Percentiles rank a stretch among this genome's conserved stretches.
phyloP scores from a whole-genome alignment of 495 filamentous ascomycete genomes.

The Astrothelium macrocarpum region DNA sequence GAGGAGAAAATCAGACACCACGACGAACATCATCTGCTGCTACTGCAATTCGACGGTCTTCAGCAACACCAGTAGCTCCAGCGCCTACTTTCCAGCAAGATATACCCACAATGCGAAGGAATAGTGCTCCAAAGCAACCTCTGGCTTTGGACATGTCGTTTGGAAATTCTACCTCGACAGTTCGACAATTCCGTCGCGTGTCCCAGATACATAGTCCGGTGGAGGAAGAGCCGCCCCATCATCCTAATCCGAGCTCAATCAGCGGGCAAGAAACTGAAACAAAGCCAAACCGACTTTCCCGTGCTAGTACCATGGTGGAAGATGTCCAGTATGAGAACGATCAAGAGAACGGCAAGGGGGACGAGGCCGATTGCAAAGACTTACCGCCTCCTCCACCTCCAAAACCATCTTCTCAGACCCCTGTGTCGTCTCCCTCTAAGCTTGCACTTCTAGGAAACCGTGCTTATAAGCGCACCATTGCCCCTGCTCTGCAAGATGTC shows the following conservation, averaged over 20 bases:
- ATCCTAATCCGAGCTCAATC: background rate
- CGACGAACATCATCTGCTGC: constrained; percentile 30
- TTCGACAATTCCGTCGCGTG: constrained; percentile 80
- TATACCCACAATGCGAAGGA: constrained; percentile 10
- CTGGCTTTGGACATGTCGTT: constrained; percentile 77
- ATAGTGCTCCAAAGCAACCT: constrained; percentile 52
- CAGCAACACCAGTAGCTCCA: constrained; percentile 30
- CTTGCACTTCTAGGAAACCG: constrained; percentile 59
- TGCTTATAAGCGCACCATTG: constrained; percentile 66
- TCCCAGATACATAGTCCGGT: constrained; percentile 33
- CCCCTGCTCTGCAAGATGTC: constrained; percentile 63
- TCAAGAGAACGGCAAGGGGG: background rate
- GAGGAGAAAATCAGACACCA: constrained; percentile 34
- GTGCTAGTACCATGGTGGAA: background rate
- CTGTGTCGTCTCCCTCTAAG: background rate
- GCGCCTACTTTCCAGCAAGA: constrained; percentile 33
- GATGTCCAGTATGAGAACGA: background rate
- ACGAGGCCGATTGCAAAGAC: background rate
- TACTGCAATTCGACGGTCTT: constrained; percentile 24
- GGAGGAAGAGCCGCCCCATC: background rate
- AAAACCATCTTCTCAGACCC: background rate
- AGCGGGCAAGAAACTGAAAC: background rate
- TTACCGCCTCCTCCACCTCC: background rate
- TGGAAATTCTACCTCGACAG: constrained; percentile 81
- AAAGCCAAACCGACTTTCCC: background rate